A percentile compares a stretch with the other conserved stretches of the same genome.
Conservation (phyloP, 495 filamentous ascomycete species). For the Hypoxylon intermedium region DNA sequence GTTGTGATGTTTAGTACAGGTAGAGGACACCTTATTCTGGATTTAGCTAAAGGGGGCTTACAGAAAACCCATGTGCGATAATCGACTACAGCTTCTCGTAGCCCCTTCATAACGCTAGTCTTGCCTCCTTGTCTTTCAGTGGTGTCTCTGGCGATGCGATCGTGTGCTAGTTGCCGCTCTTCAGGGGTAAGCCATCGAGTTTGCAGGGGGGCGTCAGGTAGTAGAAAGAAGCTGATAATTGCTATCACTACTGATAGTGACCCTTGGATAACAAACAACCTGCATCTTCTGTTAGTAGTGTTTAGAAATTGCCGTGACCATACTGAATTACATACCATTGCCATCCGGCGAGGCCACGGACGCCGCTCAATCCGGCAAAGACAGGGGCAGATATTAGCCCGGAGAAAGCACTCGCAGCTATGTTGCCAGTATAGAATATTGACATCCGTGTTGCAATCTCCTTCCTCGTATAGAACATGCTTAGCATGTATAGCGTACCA, state of each 20-base stretch:
- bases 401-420: conserved; percentile 54
- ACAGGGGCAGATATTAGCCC: conserved; percentile 58
- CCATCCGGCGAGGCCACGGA: conserved; percentile 40
- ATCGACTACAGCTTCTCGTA: conserved; percentile 48
- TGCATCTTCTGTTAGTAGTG: not conserved
- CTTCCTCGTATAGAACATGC: conserved; percentile 59
- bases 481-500: conserved; percentile 55
- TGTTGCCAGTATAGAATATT: conserved; percentile 53
- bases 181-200: conserved; percentile 47
- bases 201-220: conserved; percentile 47
- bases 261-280: conserved; percentile 50
- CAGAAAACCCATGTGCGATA: conserved; percentile 50
- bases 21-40: too few relatives aligned
- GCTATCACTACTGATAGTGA: conserved; percentile 52
- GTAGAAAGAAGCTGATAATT: conserved; percentile 47
- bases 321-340: conserved; percentile 42
- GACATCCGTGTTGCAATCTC: conserved; percentile 56
- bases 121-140: conserved; percentile 27
- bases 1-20: too few relatives aligned
- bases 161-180: conserved; percentile 47
- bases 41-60: not conserved
- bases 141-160: conserved; percentile 46
- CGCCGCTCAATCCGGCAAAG: conserved; percentile 41
- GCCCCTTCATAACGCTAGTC: conserved; percentile 43
- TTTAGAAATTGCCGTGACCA: too few relatives aligned